Base-by-base conservation (phyloP, 352 stramenopile species). In the Pythium coloratum region DNA sequence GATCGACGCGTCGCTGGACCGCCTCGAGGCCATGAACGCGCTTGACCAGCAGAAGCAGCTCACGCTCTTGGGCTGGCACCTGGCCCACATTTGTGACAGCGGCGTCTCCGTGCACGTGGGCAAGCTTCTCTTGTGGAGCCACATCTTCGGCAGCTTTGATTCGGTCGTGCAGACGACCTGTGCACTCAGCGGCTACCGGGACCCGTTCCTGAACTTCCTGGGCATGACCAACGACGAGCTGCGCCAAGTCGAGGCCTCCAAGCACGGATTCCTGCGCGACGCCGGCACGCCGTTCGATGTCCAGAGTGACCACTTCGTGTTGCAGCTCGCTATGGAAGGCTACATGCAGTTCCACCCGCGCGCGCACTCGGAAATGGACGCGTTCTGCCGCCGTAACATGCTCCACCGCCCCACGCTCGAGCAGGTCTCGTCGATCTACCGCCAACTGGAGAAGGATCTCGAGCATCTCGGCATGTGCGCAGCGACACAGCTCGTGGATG, bases 1-100 rank as follows among this genome's bases (percentile, higher is more conserved):
- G 4, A 95, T 99, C 40, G 83, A 97, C 58, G 92, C 90, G 51
- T 93, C 95, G 16, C 74, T 99, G 13, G 84, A 96, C 34, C 78
- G 96, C 1, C 73, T 98, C 20, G 71, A 84, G 53, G 77, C 87
- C 36, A 92, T 98, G 68, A 82, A 86, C 9, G 86, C 86, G 7
- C 70, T 95, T 10, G 75, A 75, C 24, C 57, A 60, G 9, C 44
- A n/a, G 66, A 57, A 36, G 56, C 66, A 47, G 0, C 62, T 92
- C 38, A 95, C 86, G 5, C 65, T 90, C 12, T 73, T 95, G 18
- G 86, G 86, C 6, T 95, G 81, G 84, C 80, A 95, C 42, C 67
- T 93, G 33, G 81, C 78, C 0, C 82, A 91, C 60, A 83, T 95
- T 69, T 90, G 80, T 49, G 73, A 78, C 14, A 73, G 79, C n/a